These are phyloP conservation scores for Ustanciosporium gigantosporum DNA, from an alignment of 1,284 basidiomycete genomes.

Conservation along the genomic window DNA sequence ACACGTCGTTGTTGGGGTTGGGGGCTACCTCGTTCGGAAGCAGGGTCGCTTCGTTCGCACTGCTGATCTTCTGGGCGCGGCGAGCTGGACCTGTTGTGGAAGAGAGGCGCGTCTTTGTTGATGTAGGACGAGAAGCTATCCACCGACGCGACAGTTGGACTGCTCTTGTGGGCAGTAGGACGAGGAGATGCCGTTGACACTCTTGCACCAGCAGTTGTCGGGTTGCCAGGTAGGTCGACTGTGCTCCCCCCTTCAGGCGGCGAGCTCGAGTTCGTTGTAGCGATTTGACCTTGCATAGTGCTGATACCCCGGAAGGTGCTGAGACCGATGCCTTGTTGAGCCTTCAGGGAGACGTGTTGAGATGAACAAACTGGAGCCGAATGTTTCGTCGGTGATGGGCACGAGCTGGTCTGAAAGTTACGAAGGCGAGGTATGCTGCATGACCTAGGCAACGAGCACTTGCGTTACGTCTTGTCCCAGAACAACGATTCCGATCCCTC, in stretches of 20 bases:
- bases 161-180: constrained; percentile 21
- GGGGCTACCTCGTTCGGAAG: constrained; percentile 14
- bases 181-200: constrained; percentile 13
- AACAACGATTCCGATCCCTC: too few species aligned
- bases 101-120: constrained; percentile 37
- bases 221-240: background rate
- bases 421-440: too few species aligned
- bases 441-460: too few species aligned
- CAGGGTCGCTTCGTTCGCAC: constrained; percentile 30
- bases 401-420: too few species aligned
- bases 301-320: too few species aligned
- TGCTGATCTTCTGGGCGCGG: constrained; percentile 34
- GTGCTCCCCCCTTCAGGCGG: background rate
- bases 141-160: constrained; percentile 37
- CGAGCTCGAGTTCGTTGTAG: background rate
- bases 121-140: constrained; percentile 47
- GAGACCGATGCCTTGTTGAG: too few species aligned
- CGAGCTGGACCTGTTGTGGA: constrained; percentile 40
- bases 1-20: constrained; percentile 28
- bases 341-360: too few species aligned
- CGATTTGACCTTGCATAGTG: too few species aligned
- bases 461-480: too few species aligned
- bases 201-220: too few species aligned
- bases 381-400: too few species aligned
- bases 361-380: too few species aligned